Conservation (phyloP, 352 stramenopile genomes). For the Ophiocytium majus region DNA sequence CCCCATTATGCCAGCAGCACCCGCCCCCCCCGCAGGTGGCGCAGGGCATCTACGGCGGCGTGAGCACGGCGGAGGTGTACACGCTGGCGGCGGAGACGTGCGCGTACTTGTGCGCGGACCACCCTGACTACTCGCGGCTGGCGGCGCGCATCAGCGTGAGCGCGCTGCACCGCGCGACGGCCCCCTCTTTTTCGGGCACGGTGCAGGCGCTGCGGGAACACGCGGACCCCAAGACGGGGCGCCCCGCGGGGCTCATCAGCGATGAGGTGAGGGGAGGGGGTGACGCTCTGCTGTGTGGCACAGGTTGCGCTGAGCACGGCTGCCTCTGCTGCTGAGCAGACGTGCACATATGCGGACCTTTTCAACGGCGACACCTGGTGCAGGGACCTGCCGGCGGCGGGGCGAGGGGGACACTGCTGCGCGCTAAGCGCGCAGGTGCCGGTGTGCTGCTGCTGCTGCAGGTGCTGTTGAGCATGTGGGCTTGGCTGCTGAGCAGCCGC, state of each 20-base stretch:
- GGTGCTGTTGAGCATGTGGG: too few species aligned
- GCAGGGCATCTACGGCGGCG: conserved; percentile 92
- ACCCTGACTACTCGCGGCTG: conserved; percentile 96
- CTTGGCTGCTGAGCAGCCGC: too few species aligned
- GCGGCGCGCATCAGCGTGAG: conserved; percentile 95
- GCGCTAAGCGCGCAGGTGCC: too few species aligned
- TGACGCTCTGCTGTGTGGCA: too few species aligned
- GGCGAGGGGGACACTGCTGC: background rate
- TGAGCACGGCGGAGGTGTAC: conserved; percentile 95
- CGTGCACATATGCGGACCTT: background rate
- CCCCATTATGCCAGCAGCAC: too few species aligned
- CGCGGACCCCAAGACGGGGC: conserved; percentile 70
- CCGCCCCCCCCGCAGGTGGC: conserved; percentile 88
- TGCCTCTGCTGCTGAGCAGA: too few species aligned
- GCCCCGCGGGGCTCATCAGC: conserved; percentile 83
- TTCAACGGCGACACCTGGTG: background rate
- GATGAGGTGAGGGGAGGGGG: conserved; percentile 83
- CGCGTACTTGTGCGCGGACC: conserved; percentile 92
- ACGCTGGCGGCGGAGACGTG: conserved; percentile 91
- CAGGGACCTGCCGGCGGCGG: background rate
- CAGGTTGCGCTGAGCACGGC: too few species aligned
- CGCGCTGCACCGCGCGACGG: conserved; percentile 97
- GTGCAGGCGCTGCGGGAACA: conserved; percentile 88
- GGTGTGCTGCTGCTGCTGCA: too few species aligned
- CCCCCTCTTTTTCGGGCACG: conserved; percentile 66